Conservation (phyloP, 371 early-diverging fungal genomes). For the Blakeslea trispora region DNA sequence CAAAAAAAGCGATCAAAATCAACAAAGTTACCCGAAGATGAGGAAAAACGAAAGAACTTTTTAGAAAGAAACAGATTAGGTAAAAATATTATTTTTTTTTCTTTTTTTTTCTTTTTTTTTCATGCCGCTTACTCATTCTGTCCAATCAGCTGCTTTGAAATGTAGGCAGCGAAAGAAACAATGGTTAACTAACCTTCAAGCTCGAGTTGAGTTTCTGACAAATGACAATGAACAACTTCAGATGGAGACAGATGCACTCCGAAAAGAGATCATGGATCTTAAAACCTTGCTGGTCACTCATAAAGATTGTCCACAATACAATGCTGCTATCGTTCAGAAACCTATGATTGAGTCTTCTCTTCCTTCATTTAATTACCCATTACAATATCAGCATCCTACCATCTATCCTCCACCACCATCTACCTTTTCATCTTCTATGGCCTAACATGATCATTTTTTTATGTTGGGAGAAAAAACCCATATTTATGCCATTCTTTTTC, state of each 20-base stretch:
- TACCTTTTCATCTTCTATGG: not conserved
- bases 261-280: conserved; percentile 72
- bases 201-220: conserved; percentile 69
- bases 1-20: conserved; percentile 11
- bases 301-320: conserved; percentile 50
- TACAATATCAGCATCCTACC: not conserved
- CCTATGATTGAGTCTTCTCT: not conserved
- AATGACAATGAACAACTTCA: conserved; percentile 74
- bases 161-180: conserved; percentile 91
- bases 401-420: not conserved
- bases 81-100: conserved; percentile 22
- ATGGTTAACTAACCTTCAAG: conserved; percentile 77
- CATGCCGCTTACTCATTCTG: not conserved
- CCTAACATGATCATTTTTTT: not conserved
- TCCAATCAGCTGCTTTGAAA: conserved; percentile 74
- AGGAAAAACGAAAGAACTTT: conserved; percentile 77
- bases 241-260: conserved; percentile 59
- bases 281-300: conserved; percentile 45
- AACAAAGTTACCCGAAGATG: conserved; percentile 31
- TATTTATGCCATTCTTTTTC: not conserved
- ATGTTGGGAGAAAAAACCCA: not conserved
- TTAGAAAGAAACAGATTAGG: conserved; percentile 85
- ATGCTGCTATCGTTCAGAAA: not conserved
- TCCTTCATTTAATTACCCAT: not conserved
- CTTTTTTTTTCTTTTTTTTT: too few relatives aligned